Base-by-base conservation (phyloP, 108 stramenopile genomes). In the Fistulifera pelliculosa region DNA sequence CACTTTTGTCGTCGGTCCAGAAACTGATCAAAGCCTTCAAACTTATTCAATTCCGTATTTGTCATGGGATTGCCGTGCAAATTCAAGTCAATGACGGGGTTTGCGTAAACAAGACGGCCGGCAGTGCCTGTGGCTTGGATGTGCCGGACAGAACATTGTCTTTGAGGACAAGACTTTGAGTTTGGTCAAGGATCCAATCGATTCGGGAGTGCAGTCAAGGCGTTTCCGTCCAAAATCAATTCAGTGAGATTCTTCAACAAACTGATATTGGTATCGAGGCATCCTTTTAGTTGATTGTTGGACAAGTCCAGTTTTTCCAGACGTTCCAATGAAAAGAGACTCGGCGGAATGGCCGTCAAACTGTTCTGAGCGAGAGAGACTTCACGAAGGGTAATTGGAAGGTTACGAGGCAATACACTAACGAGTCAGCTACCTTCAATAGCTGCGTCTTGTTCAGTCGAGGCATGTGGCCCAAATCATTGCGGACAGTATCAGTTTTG, bases 71-170 rank as follows among this genome's bases (percentile, higher is more conserved):
- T 92, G 25, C 86, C 86, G 62, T 83, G 77, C 8, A 92, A 56
- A 61, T 83, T 92, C 67, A 92, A 58, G 66, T 92, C 90, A 50
- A 85, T 92, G 48, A 92, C 14, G 4, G 71, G 66, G 90, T 87
- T 51, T 83, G 54, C 18, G 42, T 49, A 59, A 87, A 87, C 12
- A 92, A 41, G 18, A 73, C 58, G 47, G 64, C 52, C 12, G 90
- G 85, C n/a, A 92, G 50, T 3, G 85, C 80, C 56, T 92, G 90
- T 43, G 88, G 88, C 73, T 83, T 74, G 11, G 60, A 56, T 22
- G 31, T 42, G 1, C 65, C 81, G 13, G 66, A 51, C 48, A 92
- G 76, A 14, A 66, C 57, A 61, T 92, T 92, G 54, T 79, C 63
- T 40, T 60, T 63, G 14, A 92, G 58, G 85, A 87, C 10, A 92